Evolutionary conservation across 768 basidiomycete species (phyloP), one percentile per base, ranked within the genome.

Genomic region (Russula foetens): DNA sequence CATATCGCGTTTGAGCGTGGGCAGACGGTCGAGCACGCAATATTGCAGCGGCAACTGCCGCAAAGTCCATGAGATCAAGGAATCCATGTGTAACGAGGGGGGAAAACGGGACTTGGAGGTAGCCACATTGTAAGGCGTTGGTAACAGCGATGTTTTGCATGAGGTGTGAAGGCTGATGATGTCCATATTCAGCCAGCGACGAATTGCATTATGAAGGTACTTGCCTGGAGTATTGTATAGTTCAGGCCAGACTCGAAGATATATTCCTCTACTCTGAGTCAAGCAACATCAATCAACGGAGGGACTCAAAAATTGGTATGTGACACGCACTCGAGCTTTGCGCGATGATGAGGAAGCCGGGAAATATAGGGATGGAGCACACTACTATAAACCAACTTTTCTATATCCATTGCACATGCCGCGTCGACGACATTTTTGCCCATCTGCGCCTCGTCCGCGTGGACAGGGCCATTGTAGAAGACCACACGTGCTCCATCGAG

Each of bases 191-290:
- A 38, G 43, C 19, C 29, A n/a, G 41, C 21, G 8, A 15, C 39
- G 7, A 21, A 15, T 11, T 29, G 24, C 35, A 39, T 4, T 5
- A 35, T 14, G 17, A 24, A 29, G 21, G 11, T 39, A 61, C 65
- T 31, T 47, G 66, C 69, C 67, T 72, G 66, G 23, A 74, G 69
- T 50, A 76, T 73, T n/a, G 75, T 75, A 62, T 73, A 74, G 46
- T 68, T 62, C 45, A 75, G 35, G 24, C 73, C 71, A 17, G 72
- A 72, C 47, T 74, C 72, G 46, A 73, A 68, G 9, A 76, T 71
- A 35, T 74, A 71, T 53, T 75, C 70, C 63, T 76, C 74, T 31
- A 74, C 67, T 54, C 71, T 72, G 19, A 33, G 35, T 8, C 29
- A 29, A 53, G 46, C 31, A 21, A 23, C 24, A 21, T 59, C 31